Base-by-base conservation (phyloP, 1,139 yeast species). In the Geotrichum reessii region DNA sequence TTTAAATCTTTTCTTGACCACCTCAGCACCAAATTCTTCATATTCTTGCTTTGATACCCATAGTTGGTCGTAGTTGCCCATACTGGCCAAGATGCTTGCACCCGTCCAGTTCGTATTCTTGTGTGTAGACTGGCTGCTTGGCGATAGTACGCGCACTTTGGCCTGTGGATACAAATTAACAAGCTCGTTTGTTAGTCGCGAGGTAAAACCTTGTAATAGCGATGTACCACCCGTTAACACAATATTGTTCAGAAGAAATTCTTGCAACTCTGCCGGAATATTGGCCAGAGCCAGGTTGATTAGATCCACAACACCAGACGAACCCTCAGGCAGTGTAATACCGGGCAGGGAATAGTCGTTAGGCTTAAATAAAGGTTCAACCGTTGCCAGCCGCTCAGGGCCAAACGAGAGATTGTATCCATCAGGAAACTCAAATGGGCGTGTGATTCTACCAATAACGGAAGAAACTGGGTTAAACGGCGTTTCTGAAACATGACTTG, bases 31-130 rank as follows among this genome's bases (percentile, higher is more conserved):
- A 47, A 87, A 92, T 72, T 92, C 98, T 63, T 89, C 90, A 66
- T 87, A 90, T 73, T 93, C 99, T 66, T 84, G 85, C 72, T 86
- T 87, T 52, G 95, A 87, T 31, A 92, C 95, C 98, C 99, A 93
- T 76, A 88, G 77, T 73, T 92, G 97, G 71, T 93, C 98, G 78
- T 90, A 93, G 21, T 96, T 90, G 46, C 97, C 98, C 69, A 93
- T 78, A 61, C 96, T 87, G 2, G 96, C 87, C 62, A 93, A 77
- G 33, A 93, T 92, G 65, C 95, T 86, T 3, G 97, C 99, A 52
- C 99, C 99, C 51, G 93, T 81, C 98, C 99, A 93, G 33, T 91
- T 81, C 63, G 93, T 92, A 70, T 83, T 86, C 65, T 85, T 83
- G 68, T 97, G 81, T 70, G 91, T 97, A 52, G 81, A 78, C 0